Evolutionary conservation across 768 basidiomycete species (phyloP).

Genomic region (Pholiota molesta): DNA sequence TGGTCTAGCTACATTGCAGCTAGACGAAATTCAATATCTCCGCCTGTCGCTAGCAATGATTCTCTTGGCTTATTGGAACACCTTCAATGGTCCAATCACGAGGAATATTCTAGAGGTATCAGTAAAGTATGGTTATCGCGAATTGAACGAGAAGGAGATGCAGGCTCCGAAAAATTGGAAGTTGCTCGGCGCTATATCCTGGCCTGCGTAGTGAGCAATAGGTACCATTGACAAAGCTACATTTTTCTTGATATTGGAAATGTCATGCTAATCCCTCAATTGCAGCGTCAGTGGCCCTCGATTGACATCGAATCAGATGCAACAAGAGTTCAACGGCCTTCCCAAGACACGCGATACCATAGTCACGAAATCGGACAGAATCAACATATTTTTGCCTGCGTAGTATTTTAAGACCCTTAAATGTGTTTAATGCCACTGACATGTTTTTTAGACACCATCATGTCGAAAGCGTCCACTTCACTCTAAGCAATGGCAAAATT

Average conservation of each 20-base stretch:
- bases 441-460: constrained; percentile 61
- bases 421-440: background rate
- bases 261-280: constrained; percentile 10
- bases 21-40: constrained; percentile 5
- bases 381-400: constrained; percentile 71
- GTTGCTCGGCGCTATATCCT: constrained; percentile 69
- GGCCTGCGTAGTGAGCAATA: constrained; percentile 74
- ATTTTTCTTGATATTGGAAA: background rate
- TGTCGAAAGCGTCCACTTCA: constrained; percentile 76
- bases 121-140: constrained; percentile 66
- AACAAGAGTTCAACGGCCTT: constrained; percentile 66
- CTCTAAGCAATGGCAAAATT: constrained; percentile 36
- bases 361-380: constrained; percentile 21
- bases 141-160: constrained; percentile 42
- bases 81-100: constrained; percentile 68
- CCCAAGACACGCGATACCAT: constrained; percentile 15
- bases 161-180: constrained; percentile 41
- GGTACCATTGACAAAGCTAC: constrained; percentile 44
- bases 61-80: constrained; percentile 36
- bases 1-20: constrained; percentile 63
- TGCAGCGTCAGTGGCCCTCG: constrained; percentile 68
- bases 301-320: constrained; percentile 73
- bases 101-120: constrained; percentile 71
- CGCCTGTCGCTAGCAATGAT: constrained; percentile 6
- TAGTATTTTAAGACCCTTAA: constrained; percentile 33